Percentiles rank a stretch among this genome's conserved stretches.
Conservation (phyloP, 495 filamentous ascomycete genomes). For the Cladorrhinum samala region DNA sequence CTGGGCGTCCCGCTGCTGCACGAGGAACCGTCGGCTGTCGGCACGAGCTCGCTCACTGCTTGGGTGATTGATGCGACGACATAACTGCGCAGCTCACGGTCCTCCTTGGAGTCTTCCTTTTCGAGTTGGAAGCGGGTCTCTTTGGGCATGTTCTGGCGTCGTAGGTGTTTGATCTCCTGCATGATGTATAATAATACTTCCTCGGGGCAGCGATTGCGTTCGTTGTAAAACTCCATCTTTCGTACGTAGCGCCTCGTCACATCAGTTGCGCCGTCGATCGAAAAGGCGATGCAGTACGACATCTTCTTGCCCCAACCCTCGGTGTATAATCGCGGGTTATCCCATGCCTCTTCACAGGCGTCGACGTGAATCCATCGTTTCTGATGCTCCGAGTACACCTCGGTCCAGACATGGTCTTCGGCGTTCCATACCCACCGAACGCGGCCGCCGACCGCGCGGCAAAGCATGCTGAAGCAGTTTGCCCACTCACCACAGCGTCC, state of each 20-base stretch:
- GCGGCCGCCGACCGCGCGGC: constrained; percentile 80
- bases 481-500: constrained; percentile 94
- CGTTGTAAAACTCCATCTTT: constrained; percentile 63
- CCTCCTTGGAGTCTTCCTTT: constrained; percentile 85
- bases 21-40: constrained; percentile 20
- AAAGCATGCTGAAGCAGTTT: constrained; percentile 98
- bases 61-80: constrained; percentile 66
- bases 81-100: constrained; percentile 70
- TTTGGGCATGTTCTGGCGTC: constrained; percentile 71
- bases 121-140: constrained; percentile 73
- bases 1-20: constrained; percentile 13
- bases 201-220: constrained; percentile 71
- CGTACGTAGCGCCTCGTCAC: constrained; percentile 95
- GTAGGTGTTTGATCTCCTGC: constrained; percentile 78
- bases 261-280: constrained; percentile 88
- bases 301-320: constrained; percentile 95
- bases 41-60: constrained; percentile 43
- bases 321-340: constrained; percentile 86
- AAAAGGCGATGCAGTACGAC: constrained; percentile 95
- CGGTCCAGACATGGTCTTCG: constrained; percentile 96
- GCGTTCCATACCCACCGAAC: constrained; percentile 98
- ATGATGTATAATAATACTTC: constrained; percentile 84
- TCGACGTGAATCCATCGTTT: constrained; percentile 97
- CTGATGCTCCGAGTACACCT: constrained; percentile 91
- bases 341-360: constrained; percentile 90